A percentile compares a stretch with the other conserved stretches of the same genome.
phyloP scores from a whole-genome alignment of 2,329 filamentous ascomycete genomes.

The Pyrenochaeta sp. region DNA sequence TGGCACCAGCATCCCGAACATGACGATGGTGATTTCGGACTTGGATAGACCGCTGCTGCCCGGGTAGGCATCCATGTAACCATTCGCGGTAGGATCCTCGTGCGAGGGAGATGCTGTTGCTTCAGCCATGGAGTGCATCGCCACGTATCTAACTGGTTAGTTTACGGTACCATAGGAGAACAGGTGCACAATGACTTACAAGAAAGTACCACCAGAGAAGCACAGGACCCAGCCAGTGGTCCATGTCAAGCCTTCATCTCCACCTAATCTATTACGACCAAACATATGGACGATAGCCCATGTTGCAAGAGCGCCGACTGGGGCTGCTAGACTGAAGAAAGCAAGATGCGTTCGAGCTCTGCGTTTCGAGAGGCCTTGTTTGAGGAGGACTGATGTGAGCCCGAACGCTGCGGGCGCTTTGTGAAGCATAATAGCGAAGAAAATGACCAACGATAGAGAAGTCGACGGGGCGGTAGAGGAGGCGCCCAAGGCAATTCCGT shows the following conservation, averaged over 20 bases:
- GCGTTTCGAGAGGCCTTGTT: slow-evolving; percentile 89
- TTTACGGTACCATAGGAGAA: background rate
- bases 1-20: slow-evolving; percentile 80
- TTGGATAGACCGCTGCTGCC: slow-evolving; percentile 60
- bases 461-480: slow-evolving; percentile 72
- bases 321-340: slow-evolving; percentile 90
- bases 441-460: slow-evolving; percentile 84
- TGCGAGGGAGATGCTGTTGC: slow-evolving; percentile 54
- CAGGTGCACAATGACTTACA: slow-evolving; percentile 67
- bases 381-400: slow-evolving; percentile 86
- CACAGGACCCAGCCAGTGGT: slow-evolving; percentile 91
- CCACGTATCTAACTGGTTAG: slow-evolving; percentile 76
- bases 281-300: slow-evolving; percentile 81
- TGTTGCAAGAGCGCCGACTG: slow-evolving; percentile 82
- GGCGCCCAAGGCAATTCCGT: slow-evolving; percentile 94
- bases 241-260: slow-evolving; percentile 74
- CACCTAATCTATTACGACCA: slow-evolving; percentile 66
- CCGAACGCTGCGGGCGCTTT: slow-evolving; percentile 97
- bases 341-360: slow-evolving; percentile 84
- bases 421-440: slow-evolving; percentile 95
- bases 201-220: slow-evolving; percentile 95
- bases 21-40: slow-evolving; percentile 67
- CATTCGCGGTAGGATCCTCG: slow-evolving; percentile 51
- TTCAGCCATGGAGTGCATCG: slow-evolving; percentile 98
- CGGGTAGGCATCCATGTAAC: slow-evolving; percentile 63